Conservation (phyloP, 1,284 basidiomycete genomes). For the Pseudozyma sp. region DNA sequence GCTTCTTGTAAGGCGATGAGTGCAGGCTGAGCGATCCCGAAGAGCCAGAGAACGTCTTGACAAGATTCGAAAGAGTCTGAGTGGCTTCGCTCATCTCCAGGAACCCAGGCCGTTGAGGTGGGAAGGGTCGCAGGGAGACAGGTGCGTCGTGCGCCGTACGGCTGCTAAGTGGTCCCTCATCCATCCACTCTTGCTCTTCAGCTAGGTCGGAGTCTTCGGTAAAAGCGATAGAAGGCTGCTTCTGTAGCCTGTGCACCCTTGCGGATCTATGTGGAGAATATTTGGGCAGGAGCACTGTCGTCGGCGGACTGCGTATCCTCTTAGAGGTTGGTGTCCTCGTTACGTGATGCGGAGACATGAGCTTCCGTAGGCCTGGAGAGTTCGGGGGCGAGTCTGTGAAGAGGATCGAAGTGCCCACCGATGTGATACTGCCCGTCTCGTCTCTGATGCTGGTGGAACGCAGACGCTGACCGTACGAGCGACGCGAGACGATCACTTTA, state of each 20-base stretch:
- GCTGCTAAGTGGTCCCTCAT: slow-evolving; percentile 5
- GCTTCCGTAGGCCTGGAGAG: slow-evolving; percentile 22
- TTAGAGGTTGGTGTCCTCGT: slow-evolving; percentile 9
- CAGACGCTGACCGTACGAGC: slow-evolving; percentile 34
- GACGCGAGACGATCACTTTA: slow-evolving; percentile 41
- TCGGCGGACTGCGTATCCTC: slow-evolving; percentile 23
- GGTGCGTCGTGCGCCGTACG: slow-evolving; percentile 2
- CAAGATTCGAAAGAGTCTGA: slow-evolving; percentile 28
- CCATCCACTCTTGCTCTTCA: slow-evolving; percentile 39
- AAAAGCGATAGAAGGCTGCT: slow-evolving; percentile 14
- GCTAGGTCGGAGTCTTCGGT: slow-evolving; percentile 14
- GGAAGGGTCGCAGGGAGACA: neutral
- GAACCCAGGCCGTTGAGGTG: slow-evolving; percentile 27
- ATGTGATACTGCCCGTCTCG: slow-evolving; percentile 35
- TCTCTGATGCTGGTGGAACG: slow-evolving; percentile 17
- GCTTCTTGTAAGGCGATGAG: slow-evolving; percentile 23
- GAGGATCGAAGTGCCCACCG: slow-evolving; percentile 41
- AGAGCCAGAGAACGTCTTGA: slow-evolving; percentile 26
- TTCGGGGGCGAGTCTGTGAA: slow-evolving; percentile 26
- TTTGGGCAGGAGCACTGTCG: slow-evolving; percentile 16
- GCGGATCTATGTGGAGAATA: slow-evolving; percentile 17
- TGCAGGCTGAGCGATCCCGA: slow-evolving; percentile 22
- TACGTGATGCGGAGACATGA: slow-evolving; percentile 22
- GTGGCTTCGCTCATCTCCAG: slow-evolving; percentile 41
- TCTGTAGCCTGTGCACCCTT: neutral